These are phyloP conservation scores for Neurospora sp. DNA, from an alignment of 495 filamentous ascomycete genomes.

Conservation along the genomic window DNA sequence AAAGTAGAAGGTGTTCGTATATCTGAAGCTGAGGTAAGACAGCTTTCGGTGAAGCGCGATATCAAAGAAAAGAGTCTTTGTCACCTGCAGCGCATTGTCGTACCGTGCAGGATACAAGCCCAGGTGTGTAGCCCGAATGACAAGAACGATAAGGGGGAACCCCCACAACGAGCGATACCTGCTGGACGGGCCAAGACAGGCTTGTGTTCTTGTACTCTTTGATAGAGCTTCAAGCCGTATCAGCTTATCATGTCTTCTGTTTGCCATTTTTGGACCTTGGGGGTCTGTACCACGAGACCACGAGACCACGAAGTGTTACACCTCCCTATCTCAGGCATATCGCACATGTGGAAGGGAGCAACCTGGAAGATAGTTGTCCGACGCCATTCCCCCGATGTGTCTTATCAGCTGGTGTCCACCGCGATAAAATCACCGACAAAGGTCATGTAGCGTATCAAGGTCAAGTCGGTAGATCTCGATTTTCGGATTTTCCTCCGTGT, in stretches of 20 bases:
- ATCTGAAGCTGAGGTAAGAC: background rate
- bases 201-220: background rate
- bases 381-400: background rate
- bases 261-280: background rate
- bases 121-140: background rate
- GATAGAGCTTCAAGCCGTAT: background rate
- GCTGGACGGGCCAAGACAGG: background rate
- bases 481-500: background rate
- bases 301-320: background rate
- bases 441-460: background rate
- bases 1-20: background rate
- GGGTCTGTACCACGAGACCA: background rate
- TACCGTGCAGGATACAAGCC: background rate
- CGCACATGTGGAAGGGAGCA: background rate
- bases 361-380: background rate
- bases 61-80: background rate
- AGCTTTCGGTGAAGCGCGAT: background rate
- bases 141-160: background rate
- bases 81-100: background rate
- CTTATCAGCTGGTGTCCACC: background rate
- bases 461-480: background rate
- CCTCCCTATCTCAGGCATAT: background rate
- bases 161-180: background rate
- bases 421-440: background rate
- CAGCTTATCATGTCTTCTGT: background rate